Conservation (phyloP, 192 early-diverging fungal species). For the Geosiphon pyriformis region DNA sequence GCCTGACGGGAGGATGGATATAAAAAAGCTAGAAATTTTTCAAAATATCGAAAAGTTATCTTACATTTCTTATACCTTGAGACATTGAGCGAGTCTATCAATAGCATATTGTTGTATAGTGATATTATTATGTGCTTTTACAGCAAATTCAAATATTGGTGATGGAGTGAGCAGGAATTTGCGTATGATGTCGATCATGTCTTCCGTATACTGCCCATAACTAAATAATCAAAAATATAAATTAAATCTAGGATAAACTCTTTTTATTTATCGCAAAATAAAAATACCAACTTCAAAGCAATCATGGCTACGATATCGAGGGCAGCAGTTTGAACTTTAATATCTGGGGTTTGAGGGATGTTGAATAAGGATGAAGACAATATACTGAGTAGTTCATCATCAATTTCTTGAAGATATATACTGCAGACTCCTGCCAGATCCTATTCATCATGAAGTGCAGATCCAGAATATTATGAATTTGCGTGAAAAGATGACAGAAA, state of each 20-base stretch:
- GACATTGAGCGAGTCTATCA: constrained; percentile 42
- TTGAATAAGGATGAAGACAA: constrained; percentile 20
- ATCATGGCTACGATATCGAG: constrained; percentile 38
- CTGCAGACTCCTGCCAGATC: not conserved
- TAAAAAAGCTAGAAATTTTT: constrained; percentile 6
- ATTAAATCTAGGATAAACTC: not conserved
- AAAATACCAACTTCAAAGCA: constrained; percentile 36
- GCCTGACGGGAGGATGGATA: constrained; percentile 27
- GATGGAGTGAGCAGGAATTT: constrained; percentile 51
- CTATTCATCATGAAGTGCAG: not conserved
- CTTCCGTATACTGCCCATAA: constrained; percentile 28
- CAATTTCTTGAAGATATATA: constrained; percentile 27
- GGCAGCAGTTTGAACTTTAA: constrained; percentile 31
- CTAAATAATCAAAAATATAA: constrained; percentile 21
- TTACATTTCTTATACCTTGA: constrained; percentile 39
- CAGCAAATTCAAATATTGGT: constrained; percentile 45
- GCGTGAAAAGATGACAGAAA: not conserved
- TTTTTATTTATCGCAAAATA: not conserved
- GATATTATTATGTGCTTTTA: constrained; percentile 14
- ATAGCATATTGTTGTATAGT: constrained; percentile 46
- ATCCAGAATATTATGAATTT: not conserved
- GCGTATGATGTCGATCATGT: constrained; percentile 41
- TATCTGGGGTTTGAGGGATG: constrained; percentile 22
- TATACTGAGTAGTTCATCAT: constrained; percentile 18
- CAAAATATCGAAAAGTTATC: constrained; percentile 23